Conservation (phyloP, 495 filamentous ascomycete species). For the Hypoxylon subgilvum region DNA sequence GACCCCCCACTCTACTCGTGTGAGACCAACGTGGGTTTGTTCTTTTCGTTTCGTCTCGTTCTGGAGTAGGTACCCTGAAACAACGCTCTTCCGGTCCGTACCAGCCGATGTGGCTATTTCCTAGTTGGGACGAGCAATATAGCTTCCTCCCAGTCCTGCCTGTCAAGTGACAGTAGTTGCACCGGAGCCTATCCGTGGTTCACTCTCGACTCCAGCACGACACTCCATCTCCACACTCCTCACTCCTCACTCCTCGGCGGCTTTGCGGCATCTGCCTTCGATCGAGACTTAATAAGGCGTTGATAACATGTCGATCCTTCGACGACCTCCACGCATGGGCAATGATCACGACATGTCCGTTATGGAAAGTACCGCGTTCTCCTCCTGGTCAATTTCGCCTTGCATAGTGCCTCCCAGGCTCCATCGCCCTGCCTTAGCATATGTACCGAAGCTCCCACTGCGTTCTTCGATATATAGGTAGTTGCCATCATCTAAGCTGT, state of each 20-base stretch:
- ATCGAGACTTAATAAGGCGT: conserved; percentile 28
- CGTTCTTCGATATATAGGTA: conserved; percentile 23
- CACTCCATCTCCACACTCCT: conserved; percentile 38
- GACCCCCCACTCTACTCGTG: conserved; percentile 34
- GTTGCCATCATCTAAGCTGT: conserved; percentile 10
- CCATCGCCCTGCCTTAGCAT: conserved; percentile 11
- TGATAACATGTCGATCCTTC: conserved; percentile 41
- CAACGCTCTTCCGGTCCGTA: conserved; percentile 52
- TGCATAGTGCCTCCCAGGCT: conserved; percentile 14
- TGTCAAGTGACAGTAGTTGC: conserved; percentile 45
- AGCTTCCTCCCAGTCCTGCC: conserved; percentile 17
- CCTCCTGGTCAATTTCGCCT: conserved; percentile 13
- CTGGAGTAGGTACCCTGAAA: conserved; percentile 36
- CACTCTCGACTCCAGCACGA: conserved; percentile 9
- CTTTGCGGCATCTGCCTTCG: conserved; percentile 40
- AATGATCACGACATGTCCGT: conserved; percentile 3
- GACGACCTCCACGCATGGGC: conserved; percentile 8
- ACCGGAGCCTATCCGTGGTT: conserved; percentile 19
- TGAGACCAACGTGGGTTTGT: conserved; percentile 23
- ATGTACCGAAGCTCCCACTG: conserved; percentile 22
- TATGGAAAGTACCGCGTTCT: conserved; percentile 29
- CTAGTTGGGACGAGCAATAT: conserved; percentile 37
- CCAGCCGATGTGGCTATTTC: conserved; percentile 52
- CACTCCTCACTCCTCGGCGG: conserved; percentile 40
- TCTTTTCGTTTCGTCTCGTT: conserved; percentile 23